Percentiles rank a stretch among this genome's conserved stretches.
These are phyloP conservation scores for Kwoniella sp. DNA, from an alignment of 768 basidiomycete genomes.

Conservation along the genomic window DNA sequence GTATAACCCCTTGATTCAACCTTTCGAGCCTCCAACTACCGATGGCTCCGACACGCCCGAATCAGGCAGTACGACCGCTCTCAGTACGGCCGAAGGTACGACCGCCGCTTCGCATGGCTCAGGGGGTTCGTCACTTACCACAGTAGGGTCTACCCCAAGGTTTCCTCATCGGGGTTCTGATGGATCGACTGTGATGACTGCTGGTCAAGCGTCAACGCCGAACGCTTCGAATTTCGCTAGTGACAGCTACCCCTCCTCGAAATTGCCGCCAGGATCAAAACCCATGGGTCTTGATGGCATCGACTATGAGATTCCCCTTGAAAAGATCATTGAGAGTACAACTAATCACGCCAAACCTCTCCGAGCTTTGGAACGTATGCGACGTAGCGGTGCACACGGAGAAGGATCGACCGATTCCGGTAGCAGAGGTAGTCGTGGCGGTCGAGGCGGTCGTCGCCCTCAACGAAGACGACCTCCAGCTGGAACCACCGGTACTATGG, in stretches of 20 bases:
- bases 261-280: conserved; percentile 13
- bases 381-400: conserved; percentile 57
- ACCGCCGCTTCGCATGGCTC: conserved; percentile 13
- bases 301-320: conserved; percentile 59
- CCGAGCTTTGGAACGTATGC: conserved; percentile 69
- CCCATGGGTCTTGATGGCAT: conserved; percentile 50
- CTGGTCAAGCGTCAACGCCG: conserved; percentile 5
- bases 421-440: conserved; percentile 10
- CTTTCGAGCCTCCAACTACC: conserved; percentile 39
- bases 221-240: conserved; percentile 16
- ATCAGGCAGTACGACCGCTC: conserved; percentile 29
- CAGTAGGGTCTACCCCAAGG: conserved; percentile 30
- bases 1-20: conserved; percentile 71
- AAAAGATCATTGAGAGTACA: conserved; percentile 72
- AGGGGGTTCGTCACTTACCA: conserved; percentile 28
- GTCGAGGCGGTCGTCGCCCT: conserved; percentile 26
- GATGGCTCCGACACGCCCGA: conserved; percentile 35
- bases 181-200: conserved; percentile 12
- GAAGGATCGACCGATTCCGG: conserved; percentile 19
- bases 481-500: conserved; percentile 65
- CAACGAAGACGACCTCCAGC: conserved; percentile 20
- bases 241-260: conserved; percentile 5
- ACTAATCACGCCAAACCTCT: conserved; percentile 70
- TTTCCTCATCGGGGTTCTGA: conserved; percentile 7
- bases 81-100: conserved; percentile 22